Percentiles rank a stretch among this genome's conserved stretches.
phyloP scores from a whole-genome alignment of 352 stramenopile species.

The Thalassiosira oceanica region DNA sequence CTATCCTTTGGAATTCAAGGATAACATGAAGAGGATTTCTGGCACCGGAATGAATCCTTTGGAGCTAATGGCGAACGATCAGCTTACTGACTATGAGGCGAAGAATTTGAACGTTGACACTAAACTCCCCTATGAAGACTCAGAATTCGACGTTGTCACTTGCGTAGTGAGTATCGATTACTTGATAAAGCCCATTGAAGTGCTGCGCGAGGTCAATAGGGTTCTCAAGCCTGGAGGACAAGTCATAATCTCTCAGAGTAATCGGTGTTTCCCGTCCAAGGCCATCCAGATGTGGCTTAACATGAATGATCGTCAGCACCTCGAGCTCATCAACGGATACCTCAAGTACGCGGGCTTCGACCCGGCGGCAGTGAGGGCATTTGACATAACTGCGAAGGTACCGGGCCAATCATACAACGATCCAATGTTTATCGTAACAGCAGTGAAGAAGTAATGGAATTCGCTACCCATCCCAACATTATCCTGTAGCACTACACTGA shows the following conservation, averaged over 20 bases:
- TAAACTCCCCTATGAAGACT: conserved; percentile 72
- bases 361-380: conserved; percentile 61
- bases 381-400: conserved; percentile 82
- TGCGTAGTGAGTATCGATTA: conserved; percentile 88
- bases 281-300: conserved; percentile 84
- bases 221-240: conserved; percentile 83
- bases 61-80: conserved; percentile 79
- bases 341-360: conserved; percentile 82
- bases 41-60: conserved; percentile 77
- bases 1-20: conserved; percentile 73
- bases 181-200: conserved; percentile 81
- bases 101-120: conserved; percentile 70
- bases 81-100: conserved; percentile 73
- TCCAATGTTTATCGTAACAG: conserved; percentile 80
- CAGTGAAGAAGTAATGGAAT: conserved; percentile 37
- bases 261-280: conserved; percentile 85
- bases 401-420: conserved; percentile 60
- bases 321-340: conserved; percentile 83
- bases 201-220: conserved; percentile 82
- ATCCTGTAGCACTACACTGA: too few species aligned
- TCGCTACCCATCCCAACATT: neutral
- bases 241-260: conserved; percentile 85
- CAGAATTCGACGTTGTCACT: conserved; percentile 81
- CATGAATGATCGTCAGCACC: conserved; percentile 84
- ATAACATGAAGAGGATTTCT: conserved; percentile 72